Evolutionary conservation across 2,329 filamentous ascomycete species (phyloP), one percentile per base, ranked within the genome.

Genomic region (Ceratocystis ficicola): DNA sequence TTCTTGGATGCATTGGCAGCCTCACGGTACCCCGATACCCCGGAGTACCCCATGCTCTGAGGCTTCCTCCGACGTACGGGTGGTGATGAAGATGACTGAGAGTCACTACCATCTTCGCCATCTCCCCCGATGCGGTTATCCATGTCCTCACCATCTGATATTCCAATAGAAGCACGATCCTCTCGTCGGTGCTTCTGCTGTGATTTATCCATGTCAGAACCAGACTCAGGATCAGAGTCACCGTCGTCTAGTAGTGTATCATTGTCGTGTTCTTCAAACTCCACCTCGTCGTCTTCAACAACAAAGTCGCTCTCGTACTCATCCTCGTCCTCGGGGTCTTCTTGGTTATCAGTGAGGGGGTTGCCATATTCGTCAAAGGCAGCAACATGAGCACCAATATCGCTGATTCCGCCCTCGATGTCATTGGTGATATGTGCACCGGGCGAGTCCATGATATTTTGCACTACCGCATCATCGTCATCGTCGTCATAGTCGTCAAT

Each of bases 291-390:
- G 50, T 66, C 64, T 15, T 41, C 57, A 30, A 66, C 64, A 20
- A 66, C 59, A 62, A 66, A 66, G 44, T 66, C 64, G n/a, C 64
- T 66, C 12, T 66, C 64, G 17, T 66, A 66, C 15, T 44, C 55
- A 12, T 66, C 64, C 17, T 66, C 59, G 17, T 62, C 25, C 1
- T 44, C 55, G 22, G n/a, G 10, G 17, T 59, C 41, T 12, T 65
- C 64, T 30, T 41, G 17, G 22, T 41, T 44, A 28, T 22, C 48
- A 5, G 20, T 17, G 8, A 52, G 22, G 3, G 48, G 36, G 15
- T 52, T 52, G 20, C 22, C 48, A 25, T 52, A 10, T 52, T 52
- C 48, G 10, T 52, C 48, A 7, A 28, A 22, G 25, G 22, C 22
- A 52, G 25, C 48, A 22, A 22, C 22, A 8, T 12, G 12, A 15